Evolutionary conservation across 2,329 filamentous ascomycete species (phyloP).

Genomic region (Cercospora sp.): DNA sequence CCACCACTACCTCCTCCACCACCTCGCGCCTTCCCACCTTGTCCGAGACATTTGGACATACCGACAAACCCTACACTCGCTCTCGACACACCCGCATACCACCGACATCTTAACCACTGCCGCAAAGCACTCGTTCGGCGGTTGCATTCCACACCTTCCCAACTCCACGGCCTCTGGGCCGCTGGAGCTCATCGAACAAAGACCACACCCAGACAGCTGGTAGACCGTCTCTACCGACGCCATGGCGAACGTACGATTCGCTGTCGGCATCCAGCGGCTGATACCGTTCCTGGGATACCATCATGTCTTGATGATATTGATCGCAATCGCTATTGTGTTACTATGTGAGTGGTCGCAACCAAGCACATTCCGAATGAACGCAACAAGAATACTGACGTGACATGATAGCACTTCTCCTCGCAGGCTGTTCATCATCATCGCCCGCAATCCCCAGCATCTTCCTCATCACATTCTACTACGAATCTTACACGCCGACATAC

Average conservation of each 20-base stretch:
- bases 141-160: conserved; percentile 28
- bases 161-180: conserved; percentile 31
- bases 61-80: neutral
- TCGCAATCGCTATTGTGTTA: conserved; percentile 89
- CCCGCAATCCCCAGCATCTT: conserved; percentile 95
- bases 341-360: conserved; percentile 66
- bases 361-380: too few relatives aligned
- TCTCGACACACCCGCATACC: conserved; percentile 6
- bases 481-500: conserved; percentile 78
- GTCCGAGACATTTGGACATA: neutral
- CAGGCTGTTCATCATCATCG: conserved; percentile 95
- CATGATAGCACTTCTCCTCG: conserved; percentile 75
- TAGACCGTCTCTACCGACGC: conserved; percentile 39
- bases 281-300: conserved; percentile 67
- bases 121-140: conserved; percentile 20
- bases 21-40: neutral
- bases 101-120: conserved; percentile 14
- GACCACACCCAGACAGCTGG: conserved; percentile 36
- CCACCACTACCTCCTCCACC: neutral
- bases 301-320: conserved; percentile 96
- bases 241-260: conserved; percentile 54
- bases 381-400: conserved; percentile 4
- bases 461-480: conserved; percentile 96
- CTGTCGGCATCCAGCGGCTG: conserved; percentile 56
- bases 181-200: conserved; percentile 22